phyloP scores from a whole-genome alignment of 345 rosid species.

The Physaria fendleri region DNA sequence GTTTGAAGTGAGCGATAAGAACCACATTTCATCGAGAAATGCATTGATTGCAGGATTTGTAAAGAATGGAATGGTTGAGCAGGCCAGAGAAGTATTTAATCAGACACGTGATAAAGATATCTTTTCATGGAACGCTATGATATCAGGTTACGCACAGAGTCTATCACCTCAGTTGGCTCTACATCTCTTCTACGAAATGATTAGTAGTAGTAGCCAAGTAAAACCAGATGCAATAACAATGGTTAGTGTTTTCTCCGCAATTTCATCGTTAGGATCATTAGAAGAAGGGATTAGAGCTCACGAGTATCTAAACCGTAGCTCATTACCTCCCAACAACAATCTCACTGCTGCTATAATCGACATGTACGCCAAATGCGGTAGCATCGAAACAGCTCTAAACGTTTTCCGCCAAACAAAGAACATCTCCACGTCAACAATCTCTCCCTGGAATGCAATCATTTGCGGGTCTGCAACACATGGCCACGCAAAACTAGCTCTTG shows the following conservation, averaged over 20 bases:
- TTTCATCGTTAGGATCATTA: conserved; percentile 50
- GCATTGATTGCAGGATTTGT: conserved; percentile 60
- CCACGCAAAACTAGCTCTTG: conserved; percentile 46
- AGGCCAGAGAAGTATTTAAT: conserved; percentile 49
- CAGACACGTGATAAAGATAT: conserved; percentile 64
- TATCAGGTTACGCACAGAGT: conserved; percentile 60
- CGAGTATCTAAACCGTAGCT: conserved; percentile 35
- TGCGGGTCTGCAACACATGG: conserved; percentile 78
- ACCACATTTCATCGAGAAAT: conserved; percentile 57
- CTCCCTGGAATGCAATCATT: conserved; percentile 86
- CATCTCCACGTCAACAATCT: conserved; percentile 31
- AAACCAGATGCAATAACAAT: conserved; percentile 69
- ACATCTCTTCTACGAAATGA: conserved; percentile 52
- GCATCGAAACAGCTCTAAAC: conserved; percentile 51
- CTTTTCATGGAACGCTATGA: conserved; percentile 77
- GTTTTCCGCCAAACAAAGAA: conserved; percentile 47
- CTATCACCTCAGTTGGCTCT: conserved; percentile 49
- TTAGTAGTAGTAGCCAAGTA: conserved; percentile 35
- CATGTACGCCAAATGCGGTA: conserved; percentile 95
- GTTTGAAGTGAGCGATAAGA: conserved; percentile 44
- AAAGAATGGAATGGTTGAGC: conserved; percentile 51
- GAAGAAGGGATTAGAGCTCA: conserved; percentile 63
- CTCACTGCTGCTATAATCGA: conserved; percentile 73
- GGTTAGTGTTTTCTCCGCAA: conserved; percentile 72
- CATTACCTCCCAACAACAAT: conserved; percentile 51